Evolutionary conservation across 495 filamentous ascomycete species (phyloP), one percentile per base, ranked within the genome.

Genomic region (Penicillium ucsense): DNA sequence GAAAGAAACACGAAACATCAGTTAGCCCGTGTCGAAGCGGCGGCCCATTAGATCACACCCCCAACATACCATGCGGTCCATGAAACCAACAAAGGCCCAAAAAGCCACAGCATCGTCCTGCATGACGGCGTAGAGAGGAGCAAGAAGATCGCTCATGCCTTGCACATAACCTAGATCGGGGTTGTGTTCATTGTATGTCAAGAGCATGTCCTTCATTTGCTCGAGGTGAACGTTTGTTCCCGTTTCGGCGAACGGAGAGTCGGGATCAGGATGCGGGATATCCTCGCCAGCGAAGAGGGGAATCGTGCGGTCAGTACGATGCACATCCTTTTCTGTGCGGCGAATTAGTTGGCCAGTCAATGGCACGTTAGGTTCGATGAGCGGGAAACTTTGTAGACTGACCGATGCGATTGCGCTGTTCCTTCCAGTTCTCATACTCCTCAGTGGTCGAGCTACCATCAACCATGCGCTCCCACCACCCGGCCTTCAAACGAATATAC

Each of bases 171-270:
- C 92, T 1, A 97, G 73, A 38, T 89, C 85, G 31, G 78, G 83
- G 70, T 96, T 97, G 60, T 89, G 92, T 60, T 98, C 94, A 61
- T 97, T 96, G 62, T 98, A 98, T 0, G 92, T 97, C 8, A 98
- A 71, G 4, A 98, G 83, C 89, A 98, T 95, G 57, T 98, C 92
- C 66, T 98, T 98, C 80, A 97, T 83, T 63, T 98, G 92, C 59
- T 98, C 92, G 50, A 98, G 77, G 65, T 98, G 92, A 32, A 96
- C 91, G 54, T 98, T 98, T 29, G 92, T 98, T 44, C 92, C 92
- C 9, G 78, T 76, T 41, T 85, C 82, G 20, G 89, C 87, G 59
- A 96, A 98, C 1, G 92, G 91, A 0, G 94, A 97, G 54, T 95
- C 87, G 0, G 94, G 94, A 55, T 98, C 92, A 0, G 94, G 92